Conservation (phyloP, 2,329 filamentous ascomycete species). For the Incumbomyces delicatus region DNA sequence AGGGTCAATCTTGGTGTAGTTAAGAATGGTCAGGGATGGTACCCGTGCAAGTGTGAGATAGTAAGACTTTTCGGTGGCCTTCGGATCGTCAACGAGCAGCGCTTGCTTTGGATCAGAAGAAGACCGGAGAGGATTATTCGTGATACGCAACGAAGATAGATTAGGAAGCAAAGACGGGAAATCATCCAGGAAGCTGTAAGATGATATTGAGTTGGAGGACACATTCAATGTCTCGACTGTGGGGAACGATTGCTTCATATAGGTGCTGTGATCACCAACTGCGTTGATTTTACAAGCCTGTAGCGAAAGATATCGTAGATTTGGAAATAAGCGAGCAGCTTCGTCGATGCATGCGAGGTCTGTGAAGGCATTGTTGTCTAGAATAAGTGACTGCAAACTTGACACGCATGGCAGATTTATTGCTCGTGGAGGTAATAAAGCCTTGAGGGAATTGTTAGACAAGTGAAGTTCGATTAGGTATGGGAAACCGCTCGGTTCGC, state of each 20-base stretch:
- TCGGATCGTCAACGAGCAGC: not conserved
- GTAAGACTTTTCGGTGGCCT: conserved; percentile 14
- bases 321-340: conserved; percentile 48
- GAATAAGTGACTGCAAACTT: conserved; percentile 36
- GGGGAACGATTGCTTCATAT: conserved; percentile 30
- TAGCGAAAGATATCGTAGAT: conserved; percentile 45
- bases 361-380: conserved; percentile 39
- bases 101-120: conserved; percentile 20
- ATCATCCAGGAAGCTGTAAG: conserved; percentile 65
- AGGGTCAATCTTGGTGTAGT: conserved; percentile 50
- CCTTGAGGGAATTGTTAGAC: conserved; percentile 14
- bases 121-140: conserved; percentile 76
- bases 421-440: conserved; percentile 3
- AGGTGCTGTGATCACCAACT: conserved; percentile 28
- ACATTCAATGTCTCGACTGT: conserved; percentile 59
- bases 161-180: conserved; percentile 61
- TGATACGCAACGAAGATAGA: conserved; percentile 64
- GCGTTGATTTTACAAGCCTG: conserved; percentile 63
- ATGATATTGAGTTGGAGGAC: conserved; percentile 58
- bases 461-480: conserved; percentile 14
- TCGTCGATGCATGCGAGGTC: conserved; percentile 30
- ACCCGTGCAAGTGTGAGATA: conserved; percentile 20
- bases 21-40: conserved; percentile 34
- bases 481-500: conserved; percentile 10
- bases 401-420: conserved; percentile 24